Base-by-base conservation (phyloP, 139 green algal genomes). In the Auxenochlorella pyrenoidosa region DNA sequence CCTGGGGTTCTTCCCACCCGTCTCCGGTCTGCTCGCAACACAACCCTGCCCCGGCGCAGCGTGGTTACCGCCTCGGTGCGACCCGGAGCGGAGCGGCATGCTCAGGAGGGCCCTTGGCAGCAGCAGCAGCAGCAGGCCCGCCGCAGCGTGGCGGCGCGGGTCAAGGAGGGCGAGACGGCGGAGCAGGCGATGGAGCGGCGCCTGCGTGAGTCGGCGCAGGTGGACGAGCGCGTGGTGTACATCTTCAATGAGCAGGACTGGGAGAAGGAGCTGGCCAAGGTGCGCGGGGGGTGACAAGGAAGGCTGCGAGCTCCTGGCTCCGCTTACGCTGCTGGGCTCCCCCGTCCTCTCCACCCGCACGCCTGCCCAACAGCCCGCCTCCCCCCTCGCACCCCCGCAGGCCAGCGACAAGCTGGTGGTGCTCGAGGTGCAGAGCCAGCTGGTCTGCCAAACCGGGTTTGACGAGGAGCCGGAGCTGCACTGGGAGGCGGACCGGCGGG, bases 401-500 rank as follows among this genome's bases (percentile, higher is more conserved):
- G 94, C 95, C 24, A 92, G 90, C 18, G 75, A 95, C 60, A 90
- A 92, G 40, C 91, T 98, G 24, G 89, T 98, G 47, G 94, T 98
- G 60, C 72, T 98, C n/a, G 95, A 97, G 78, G 89, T 96, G 34
- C 81, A 93, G 26, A 94, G 90, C 34, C 88, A 95, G 54, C 19
- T 75, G 0, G 88, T 97, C 5, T 98, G 95, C 79, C 88, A 97
- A 79, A 94, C 93, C 3, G 95, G 95, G 0, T 72, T 93, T 34
- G 89, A 95, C 0, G 95, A 97, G 82, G 95, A 98, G 84, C 66
- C 94, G 18, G 95, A 98, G 90, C 75, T 96, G 58, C 90, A 97
- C 18, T 98, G 95, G 95, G 93, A 96, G 88, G 88, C 87, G 18
- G 95, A 98, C 86, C 73, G 90, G 77, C 79, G 91, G 75, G 87